These are phyloP conservation scores for Triangularia verruculosa DNA, from an alignment of 2,329 filamentous ascomycete species.

Conservation along the genomic window DNA sequence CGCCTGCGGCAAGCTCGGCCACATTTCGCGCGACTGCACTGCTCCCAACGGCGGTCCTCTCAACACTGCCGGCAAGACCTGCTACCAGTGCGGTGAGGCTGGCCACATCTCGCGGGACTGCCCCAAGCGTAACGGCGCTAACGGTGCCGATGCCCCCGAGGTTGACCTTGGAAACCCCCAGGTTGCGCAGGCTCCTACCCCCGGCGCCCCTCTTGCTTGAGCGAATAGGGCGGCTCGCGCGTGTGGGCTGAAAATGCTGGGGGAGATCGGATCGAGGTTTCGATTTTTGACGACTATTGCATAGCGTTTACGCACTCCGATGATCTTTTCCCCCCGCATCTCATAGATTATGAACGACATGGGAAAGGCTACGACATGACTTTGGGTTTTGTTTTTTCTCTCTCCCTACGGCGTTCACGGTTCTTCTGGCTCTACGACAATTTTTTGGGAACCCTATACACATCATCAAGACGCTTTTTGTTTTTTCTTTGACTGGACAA, in stretches of 20 bases:
- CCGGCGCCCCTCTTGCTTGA: constrained; percentile 41
- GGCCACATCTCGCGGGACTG: constrained; percentile 97
- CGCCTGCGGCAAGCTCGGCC: constrained; percentile 90
- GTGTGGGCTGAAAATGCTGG: neutral
- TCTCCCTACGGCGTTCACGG: constrained; percentile 25
- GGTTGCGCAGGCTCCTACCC: constrained; percentile 36
- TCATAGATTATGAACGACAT: constrained; percentile 10
- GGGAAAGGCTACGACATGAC: constrained; percentile 22
- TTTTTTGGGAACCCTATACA: constrained; percentile 9
- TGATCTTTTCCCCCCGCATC: constrained; percentile 12
- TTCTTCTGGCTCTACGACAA: constrained; percentile 21
- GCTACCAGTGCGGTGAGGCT: constrained; percentile 94
- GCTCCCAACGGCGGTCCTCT: constrained; percentile 93
- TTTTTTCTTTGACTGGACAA: constrained; percentile 8
- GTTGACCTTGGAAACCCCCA: constrained; percentile 44
- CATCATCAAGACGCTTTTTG: constrained; percentile 5
- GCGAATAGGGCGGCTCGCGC: neutral
- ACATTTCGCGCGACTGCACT: constrained; percentile 92
- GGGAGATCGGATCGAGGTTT: constrained; percentile 8
- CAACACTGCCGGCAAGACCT: constrained; percentile 96
- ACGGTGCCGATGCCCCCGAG: constrained; percentile 45
- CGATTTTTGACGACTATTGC: constrained; percentile 14
- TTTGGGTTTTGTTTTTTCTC: constrained; percentile 18
- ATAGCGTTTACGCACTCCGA: constrained; percentile 17
- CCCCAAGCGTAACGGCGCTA: constrained; percentile 63